Evolutionary conservation across 2,329 filamentous ascomycete genomes (phyloP).

Genomic region (Pseudogymnoascus sp.): DNA sequence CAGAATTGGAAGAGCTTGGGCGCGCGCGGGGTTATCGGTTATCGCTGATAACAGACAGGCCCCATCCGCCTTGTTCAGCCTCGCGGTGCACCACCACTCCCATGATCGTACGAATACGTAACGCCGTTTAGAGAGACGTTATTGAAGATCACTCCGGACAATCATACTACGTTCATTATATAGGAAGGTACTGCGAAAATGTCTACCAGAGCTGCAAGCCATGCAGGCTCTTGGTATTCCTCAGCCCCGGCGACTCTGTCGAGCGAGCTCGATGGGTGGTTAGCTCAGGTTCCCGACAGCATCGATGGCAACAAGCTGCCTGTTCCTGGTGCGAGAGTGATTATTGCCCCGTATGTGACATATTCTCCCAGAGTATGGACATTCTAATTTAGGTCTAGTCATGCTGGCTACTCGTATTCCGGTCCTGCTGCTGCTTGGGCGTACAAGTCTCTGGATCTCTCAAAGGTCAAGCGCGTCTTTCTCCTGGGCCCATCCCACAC

Average conservation of each 20-base stretch:
- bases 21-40: slow-evolving; percentile 5
- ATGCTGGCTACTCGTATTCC: slow-evolving; percentile 90
- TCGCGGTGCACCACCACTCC: background rate
- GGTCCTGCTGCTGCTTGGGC: slow-evolving; percentile 90
- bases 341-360: slow-evolving; percentile 80
- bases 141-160: background rate
- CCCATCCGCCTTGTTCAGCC: background rate
- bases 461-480: slow-evolving; percentile 77
- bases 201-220: slow-evolving; percentile 52
- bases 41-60: background rate
- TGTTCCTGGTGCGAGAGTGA: slow-evolving; percentile 65
- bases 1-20: background rate
- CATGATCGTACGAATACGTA: background rate
- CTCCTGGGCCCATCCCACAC: slow-evolving; percentile 90
- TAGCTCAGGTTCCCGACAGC: slow-evolving; percentile 61
- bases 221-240: slow-evolving; percentile 86
- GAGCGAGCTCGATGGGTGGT: slow-evolving; percentile 64
- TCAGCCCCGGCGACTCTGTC: slow-evolving; percentile 52
- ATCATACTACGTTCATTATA: background rate
- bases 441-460: slow-evolving; percentile 81
- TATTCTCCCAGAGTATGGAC: background rate
- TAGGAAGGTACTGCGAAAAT: slow-evolving; percentile 19
- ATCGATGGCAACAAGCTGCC: slow-evolving; percentile 58
- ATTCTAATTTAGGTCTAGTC: slow-evolving; percentile 45
- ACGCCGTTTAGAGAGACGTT: background rate